A percentile compares a stretch with the other conserved stretches of the same genome.
Evolutionary conservation across 2,329 filamentous ascomycete species (phyloP).

Genomic region (Xylaria sp.): DNA sequence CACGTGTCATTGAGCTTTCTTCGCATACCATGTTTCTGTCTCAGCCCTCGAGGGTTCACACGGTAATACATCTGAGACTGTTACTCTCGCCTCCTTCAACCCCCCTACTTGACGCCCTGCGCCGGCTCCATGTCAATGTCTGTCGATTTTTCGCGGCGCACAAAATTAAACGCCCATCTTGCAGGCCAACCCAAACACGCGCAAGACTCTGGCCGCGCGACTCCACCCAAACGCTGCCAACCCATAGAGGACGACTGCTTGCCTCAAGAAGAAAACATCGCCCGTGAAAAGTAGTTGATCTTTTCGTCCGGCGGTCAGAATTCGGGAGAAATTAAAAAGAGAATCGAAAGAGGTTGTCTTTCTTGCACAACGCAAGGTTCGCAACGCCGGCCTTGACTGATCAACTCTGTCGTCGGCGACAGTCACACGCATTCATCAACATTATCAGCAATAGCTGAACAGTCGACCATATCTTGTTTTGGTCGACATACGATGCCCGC

Average conservation of each 20-base stretch:
- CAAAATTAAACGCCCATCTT: constrained; percentile 5
- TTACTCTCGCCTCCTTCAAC: neutral
- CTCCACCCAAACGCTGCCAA: constrained; percentile 28
- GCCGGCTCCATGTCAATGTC: neutral
- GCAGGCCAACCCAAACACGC: constrained; percentile 22
- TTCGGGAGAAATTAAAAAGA: constrained; percentile 20
- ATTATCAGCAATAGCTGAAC: constrained; percentile 18
- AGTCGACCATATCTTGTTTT: constrained; percentile 13
- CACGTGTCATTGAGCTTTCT: neutral
- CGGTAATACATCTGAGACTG: neutral
- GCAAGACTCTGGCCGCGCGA: constrained; percentile 26
- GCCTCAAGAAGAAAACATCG: constrained; percentile 22
- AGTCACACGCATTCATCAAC: constrained; percentile 28
- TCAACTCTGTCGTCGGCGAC: constrained; percentile 28
- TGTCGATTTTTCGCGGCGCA: neutral
- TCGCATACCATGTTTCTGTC: neutral
- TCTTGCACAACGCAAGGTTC: constrained; percentile 23
- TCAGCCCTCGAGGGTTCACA: neutral
- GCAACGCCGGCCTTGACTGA: constrained; percentile 32
- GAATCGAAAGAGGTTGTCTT: constrained; percentile 10
- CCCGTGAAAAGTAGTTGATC: constrained; percentile 18
- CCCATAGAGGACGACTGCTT: constrained; percentile 15
- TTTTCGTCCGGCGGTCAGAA: constrained; percentile 5
- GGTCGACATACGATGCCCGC: constrained; percentile 18
- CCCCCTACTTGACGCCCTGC: neutral